A percentile compares a stretch with the other conserved stretches of the same genome.
Conservation (phyloP, 345 rosid species). For the Hevea brasiliensis region DNA sequence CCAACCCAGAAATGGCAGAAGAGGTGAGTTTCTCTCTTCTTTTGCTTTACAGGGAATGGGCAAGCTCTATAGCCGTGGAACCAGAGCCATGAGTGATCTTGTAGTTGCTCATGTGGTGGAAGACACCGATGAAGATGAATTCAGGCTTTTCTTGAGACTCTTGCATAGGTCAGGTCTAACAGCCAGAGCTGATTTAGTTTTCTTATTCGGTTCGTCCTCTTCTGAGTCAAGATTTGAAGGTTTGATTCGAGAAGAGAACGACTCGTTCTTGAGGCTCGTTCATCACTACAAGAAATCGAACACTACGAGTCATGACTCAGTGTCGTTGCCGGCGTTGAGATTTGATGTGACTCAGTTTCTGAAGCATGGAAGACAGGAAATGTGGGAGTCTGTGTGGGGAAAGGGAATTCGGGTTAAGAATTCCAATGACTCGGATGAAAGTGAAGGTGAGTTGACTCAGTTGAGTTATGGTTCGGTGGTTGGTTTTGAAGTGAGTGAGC, state of each 20-base stretch:
- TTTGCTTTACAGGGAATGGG: constrained; percentile 75
- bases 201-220: constrained; percentile 46
- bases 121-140: constrained; percentile 47
- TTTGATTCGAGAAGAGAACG: constrained; percentile 61
- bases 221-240: constrained; percentile 29
- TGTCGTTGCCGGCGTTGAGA: constrained; percentile 18
- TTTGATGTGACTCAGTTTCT: constrained; percentile 51
- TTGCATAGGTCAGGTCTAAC: constrained; percentile 68
- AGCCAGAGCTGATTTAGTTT: constrained; percentile 59
- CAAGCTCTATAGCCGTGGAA: constrained; percentile 53
- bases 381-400: constrained; percentile 78
- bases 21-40: neutral
- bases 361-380: constrained; percentile 33
- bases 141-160: constrained; percentile 60
- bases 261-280: constrained; percentile 61
- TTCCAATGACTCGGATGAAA: constrained; percentile 22
- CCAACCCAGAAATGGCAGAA: neutral
- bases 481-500: constrained; percentile 71
- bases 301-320: constrained; percentile 29
- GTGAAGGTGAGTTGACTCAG: constrained; percentile 37
- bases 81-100: constrained; percentile 54
- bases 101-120: constrained; percentile 63
- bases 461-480: constrained; percentile 81
- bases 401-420: constrained; percentile 47
- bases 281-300: constrained; percentile 26